Base-by-base conservation (phyloP, 2,329 filamentous ascomycete species). In the Hirsutella minnesotensis region DNA sequence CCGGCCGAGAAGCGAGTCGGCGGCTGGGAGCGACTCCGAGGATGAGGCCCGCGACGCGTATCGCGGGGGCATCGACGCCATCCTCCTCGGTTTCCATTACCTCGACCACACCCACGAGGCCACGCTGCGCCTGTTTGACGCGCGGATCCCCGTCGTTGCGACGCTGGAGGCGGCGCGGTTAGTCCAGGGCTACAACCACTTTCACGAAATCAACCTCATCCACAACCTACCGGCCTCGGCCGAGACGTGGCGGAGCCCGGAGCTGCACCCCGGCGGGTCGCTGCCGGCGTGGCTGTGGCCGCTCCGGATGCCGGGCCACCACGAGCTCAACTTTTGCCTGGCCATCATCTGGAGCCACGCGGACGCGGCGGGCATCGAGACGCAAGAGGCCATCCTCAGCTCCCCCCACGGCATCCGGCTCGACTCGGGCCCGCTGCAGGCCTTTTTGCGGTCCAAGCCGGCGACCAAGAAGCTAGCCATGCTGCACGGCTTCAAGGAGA, bases 401-500 rank as follows among this genome's bases (percentile, higher is more conserved):
- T 49, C 53, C 1, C 52, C 53, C 1, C 52, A 56, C 3, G 53
- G 53, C 1, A 47, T 49, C 0, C 40, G 44, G 2, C 41, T 49
- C 5, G 51, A 53, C 5, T 38, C 46, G 8, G 42, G 44, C 4
- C 44, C 46, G 3, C 36, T 55, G 2, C 37, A 54, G 7, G 47
- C 50, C 1, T 56, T 56, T 15, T 44, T 50, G 2, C 13, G 42
- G 2, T 40, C 53, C 7, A 41, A 46, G 4, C 52, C 53, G 4
- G 44, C 41, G 34, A 54, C 48, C 3, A 41, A 46, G 21, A 54
- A 53, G 41, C 41, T 56, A 0, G 53, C 51, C 1, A 49, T 56
- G 48, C 38, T 56, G 1, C 52, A 56, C 18, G 51, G 52, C 0
- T 34, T 56, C 0, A 56, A 56, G 15, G 53, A 56, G 36, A 51